Base-by-base conservation (phyloP, 768 basidiomycete species). In the Phylloporus rhodoxanthus region DNA sequence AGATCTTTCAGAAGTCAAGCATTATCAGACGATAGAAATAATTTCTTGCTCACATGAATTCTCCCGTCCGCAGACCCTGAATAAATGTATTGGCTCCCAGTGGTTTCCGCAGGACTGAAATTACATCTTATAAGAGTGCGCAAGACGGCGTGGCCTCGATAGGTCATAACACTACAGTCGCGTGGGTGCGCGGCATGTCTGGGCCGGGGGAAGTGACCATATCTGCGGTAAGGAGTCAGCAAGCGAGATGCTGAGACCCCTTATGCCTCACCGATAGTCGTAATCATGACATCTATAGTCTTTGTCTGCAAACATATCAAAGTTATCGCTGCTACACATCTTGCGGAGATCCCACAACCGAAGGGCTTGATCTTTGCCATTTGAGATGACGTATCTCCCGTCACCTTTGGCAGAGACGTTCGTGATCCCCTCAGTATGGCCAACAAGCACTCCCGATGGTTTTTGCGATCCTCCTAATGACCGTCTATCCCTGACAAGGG, bases 361-460 rank as follows among this genome's bases (percentile, higher is more conserved):
- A 43, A 92, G 72, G 1, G 88, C 81, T 59, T 98, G 94, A 63
- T 98, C 95, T 68, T 98, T 98, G 32, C 92, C 92, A 60, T 98
- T 98, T 15, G 91, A 93, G 39, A 98, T 84, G 40, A 95, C 73
- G 64, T 97, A 97, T 51, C 95, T 84, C 8, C 95, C 95, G 61
- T 98, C 95, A 5, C 95, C 95, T 60, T 96, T 97, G 1, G 95
- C 86, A 29, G 91, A 87, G 13, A 96, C 92, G 56, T 91, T 90
- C 5, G 95, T 93, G 50, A 97, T 87, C 36, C 95, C 91, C 60
- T 98, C 94, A 0, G 92, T 96, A 56, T 98, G 95, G 0, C 96
- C 96, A 37, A 95, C 84, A 13, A 98, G 75, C 2, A 95, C 87
- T 19, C 95, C 96, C 3, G 92, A 92, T 8, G 96, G 92, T 58